Evolutionary conservation across 1,284 basidiomycete genomes (phyloP).

Genomic region (Earliella scabrosa): DNA sequence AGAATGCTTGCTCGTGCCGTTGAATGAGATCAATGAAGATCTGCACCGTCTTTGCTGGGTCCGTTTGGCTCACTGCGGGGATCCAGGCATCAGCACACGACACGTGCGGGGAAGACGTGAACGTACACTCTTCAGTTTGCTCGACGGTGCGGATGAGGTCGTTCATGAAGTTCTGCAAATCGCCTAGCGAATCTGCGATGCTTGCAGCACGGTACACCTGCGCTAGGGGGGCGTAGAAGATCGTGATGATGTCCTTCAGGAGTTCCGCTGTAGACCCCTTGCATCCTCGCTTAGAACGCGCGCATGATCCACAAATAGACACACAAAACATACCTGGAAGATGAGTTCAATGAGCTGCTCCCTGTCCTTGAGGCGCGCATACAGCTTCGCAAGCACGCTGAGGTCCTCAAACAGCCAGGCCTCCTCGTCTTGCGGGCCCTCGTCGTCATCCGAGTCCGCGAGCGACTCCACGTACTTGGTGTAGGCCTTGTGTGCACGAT

Average conservation of each 20-base stretch:
- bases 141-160: constrained; percentile 97
- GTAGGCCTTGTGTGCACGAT: constrained; percentile 80
- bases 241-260: constrained; percentile 98
- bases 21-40: constrained; percentile 93
- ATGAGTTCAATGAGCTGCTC: constrained; percentile 94
- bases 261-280: constrained; percentile 95
- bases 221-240: constrained; percentile 98
- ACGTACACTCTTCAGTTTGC: constrained; percentile 85
- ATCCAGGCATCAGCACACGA: neutral
- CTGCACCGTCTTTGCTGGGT: constrained; percentile 89
- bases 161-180: constrained; percentile 94
- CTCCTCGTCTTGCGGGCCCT: constrained; percentile 90
- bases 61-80: constrained; percentile 74
- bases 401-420: constrained; percentile 96
- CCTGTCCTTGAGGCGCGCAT: constrained; percentile 83
- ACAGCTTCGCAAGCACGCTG: constrained; percentile 77
- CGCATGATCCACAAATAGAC: too few species aligned
- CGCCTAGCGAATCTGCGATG: constrained; percentile 92
- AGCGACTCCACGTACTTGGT: constrained; percentile 62
- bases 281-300: too few species aligned
- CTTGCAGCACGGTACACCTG: constrained; percentile 98
- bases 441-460: constrained; percentile 89
- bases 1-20: constrained; percentile 95
- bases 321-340: constrained; percentile 87
- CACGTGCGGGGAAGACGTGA: neutral